Base-by-base conservation (phyloP, 352 stramenopile species). In the Globisporangium apiculatum region DNA sequence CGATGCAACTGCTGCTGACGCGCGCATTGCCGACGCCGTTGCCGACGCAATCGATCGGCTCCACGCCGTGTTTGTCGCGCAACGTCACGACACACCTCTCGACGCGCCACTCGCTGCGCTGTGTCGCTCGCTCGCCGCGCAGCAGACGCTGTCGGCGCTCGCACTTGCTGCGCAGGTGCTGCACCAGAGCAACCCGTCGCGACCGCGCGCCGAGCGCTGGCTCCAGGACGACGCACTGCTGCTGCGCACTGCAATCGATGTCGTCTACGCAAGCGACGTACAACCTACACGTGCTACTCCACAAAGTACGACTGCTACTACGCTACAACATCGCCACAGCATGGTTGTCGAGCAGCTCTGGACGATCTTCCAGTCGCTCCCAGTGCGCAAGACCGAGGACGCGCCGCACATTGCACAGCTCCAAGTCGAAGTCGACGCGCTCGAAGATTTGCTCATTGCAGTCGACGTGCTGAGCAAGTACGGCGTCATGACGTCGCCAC, bases 381-480 rank as follows among this genome's bases (percentile, higher is more conserved):
- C 81, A n/a, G 65, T 76, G 54, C 69, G 79, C n/a, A 91, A 81
- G 45, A 67, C 74, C 12, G 68, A 75, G 7, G 81, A 91, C 61
- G 60, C 60, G 0, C 72, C 71, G 4, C 66, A 72, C 35, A 78
- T 91, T 35, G 66, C 69, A 11, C 72, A 73, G 48, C 66, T 91
- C 14, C 81, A 91, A 60, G 81, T 88, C 15, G 68, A 78, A 42
- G 76, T 89, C 12, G 81, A 91, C 47, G 79, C 83, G 48, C 70
- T 88, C 62, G 81, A 91, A 60, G 81, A 89, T 56, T 47, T 91
- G 5, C 72, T 91, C 61, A 64, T 91, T 14, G 66, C 75, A 1
- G 84, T 88, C 72, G 81, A 91, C 42, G 68, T 88, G 1, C 60
- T 91, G 0, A 73, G 65, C 14, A 83, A 82, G 38, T 91, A 91